A percentile compares a stretch with the other conserved stretches of the same genome.
These are phyloP conservation scores for Stagonosporopsis chrysanthemi DNA, from an alignment of 2,329 filamentous ascomycete species.

Conservation along the genomic window DNA sequence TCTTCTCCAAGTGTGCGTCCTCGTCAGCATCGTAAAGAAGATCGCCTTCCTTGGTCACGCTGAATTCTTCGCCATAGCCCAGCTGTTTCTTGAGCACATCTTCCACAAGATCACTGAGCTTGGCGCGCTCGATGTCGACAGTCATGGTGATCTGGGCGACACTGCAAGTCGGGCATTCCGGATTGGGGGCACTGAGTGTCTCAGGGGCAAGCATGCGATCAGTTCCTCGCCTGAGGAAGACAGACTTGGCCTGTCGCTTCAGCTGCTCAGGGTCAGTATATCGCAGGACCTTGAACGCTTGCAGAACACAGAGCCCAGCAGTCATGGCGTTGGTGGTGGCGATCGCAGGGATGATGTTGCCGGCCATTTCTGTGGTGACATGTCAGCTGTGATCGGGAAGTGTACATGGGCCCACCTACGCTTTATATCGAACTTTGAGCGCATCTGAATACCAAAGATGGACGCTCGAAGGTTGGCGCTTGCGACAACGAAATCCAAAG, in stretches of 20 bases:
- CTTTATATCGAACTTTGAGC: conserved; percentile 96
- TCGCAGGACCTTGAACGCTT: conserved; percentile 88
- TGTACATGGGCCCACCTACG: conserved; percentile 50
- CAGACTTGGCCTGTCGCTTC: conserved; percentile 73
- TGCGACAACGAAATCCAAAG: conserved; percentile 90
- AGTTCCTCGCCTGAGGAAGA: conserved; percentile 77
- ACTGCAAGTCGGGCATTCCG: conserved; percentile 83
- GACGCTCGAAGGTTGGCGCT: conserved; percentile 88
- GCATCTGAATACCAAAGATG: conserved; percentile 86
- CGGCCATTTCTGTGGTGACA: conserved; percentile 80
- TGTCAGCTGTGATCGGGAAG: conserved; percentile 7
- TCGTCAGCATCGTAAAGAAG: conserved; percentile 91
- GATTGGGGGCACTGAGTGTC: conserved; percentile 70
- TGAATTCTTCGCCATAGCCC: conserved; percentile 82
- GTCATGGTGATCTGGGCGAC: conserved; percentile 72
- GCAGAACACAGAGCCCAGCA: conserved; percentile 87
- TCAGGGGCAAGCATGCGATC: conserved; percentile 67
- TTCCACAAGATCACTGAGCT: conserved; percentile 80
- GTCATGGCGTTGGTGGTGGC: conserved; percentile 98
- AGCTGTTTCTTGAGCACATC: conserved; percentile 73
- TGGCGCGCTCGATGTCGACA: conserved; percentile 75
- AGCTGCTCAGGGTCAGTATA: conserved; percentile 59
- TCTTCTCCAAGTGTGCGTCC: conserved; percentile 83
- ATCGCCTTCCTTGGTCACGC: conserved; percentile 73
- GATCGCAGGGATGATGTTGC: conserved; percentile 98